phyloP scores from a whole-genome alignment of 2,329 filamentous ascomycete species.

The Dothistroma septosporum region DNA sequence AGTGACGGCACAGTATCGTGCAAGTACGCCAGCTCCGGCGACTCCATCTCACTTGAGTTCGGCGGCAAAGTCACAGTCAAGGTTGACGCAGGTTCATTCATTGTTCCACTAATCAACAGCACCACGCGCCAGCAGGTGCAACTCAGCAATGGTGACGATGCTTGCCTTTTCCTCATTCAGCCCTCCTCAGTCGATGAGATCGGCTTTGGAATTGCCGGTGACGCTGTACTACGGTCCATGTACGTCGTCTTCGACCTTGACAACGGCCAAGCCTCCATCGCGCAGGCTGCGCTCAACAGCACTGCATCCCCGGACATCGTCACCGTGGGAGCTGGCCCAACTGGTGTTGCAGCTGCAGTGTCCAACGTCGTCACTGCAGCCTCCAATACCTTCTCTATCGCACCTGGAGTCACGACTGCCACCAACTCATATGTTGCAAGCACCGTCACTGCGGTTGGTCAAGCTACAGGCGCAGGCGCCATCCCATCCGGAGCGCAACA shows the following conservation, averaged over 20 bases:
- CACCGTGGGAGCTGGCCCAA: conserved; percentile 26
- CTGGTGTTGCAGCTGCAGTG: conserved; percentile 27
- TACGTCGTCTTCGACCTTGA: conserved; percentile 38
- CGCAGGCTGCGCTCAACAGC: conserved; percentile 30
- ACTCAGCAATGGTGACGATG: conserved; percentile 14
- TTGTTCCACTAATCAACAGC: conserved; percentile 30
- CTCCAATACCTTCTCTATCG: conserved; percentile 22
- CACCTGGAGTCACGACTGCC: conserved; percentile 18
- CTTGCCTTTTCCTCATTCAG: conserved; percentile 29
- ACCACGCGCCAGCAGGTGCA: conserved; percentile 21
- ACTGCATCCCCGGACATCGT: conserved; percentile 22
- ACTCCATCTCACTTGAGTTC: conserved; percentile 29
- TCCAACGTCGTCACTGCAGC: conserved; percentile 19
- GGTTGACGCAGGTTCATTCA: conserved; percentile 28
- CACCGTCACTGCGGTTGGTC: conserved; percentile 27
- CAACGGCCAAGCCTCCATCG: conserved; percentile 34
- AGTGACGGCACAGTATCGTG: conserved; percentile 23
- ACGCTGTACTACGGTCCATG: conserved; percentile 33
- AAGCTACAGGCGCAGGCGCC: conserved; percentile 31
- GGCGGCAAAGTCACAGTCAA: conserved; percentile 28
- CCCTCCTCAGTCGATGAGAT: conserved; percentile 12
- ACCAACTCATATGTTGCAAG: conserved; percentile 22
- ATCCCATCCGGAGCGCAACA: conserved; percentile 26
- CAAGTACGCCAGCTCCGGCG: conserved; percentile 23
- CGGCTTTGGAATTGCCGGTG: conserved; percentile 28